These are phyloP conservation scores for Colletotrichum paranaense DNA, from an alignment of 2,329 filamentous ascomycete genomes.

Conservation along the genomic window DNA sequence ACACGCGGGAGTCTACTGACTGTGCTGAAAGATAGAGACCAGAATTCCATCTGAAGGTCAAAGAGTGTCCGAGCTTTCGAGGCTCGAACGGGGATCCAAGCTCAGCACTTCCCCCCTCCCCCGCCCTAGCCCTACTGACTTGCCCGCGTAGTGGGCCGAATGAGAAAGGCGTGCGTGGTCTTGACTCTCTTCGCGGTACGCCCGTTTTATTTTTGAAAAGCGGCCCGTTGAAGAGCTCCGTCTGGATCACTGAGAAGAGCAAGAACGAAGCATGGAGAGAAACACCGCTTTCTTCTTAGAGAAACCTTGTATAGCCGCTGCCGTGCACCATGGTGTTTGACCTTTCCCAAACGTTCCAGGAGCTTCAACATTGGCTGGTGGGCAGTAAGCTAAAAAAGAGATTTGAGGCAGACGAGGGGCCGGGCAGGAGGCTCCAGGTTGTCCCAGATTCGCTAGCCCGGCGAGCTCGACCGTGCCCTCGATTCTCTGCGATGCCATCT, in stretches of 20 bases:
- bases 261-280: slow-evolving; percentile 1
- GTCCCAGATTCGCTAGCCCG: neutral
- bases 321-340: slow-evolving; percentile 9
- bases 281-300: slow-evolving; percentile 16
- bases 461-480: neutral
- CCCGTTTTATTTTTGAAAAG: slow-evolving; percentile 8
- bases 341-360: neutral
- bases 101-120: neutral
- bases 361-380: neutral
- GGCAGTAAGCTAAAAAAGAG: neutral
- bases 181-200: slow-evolving; percentile 5
- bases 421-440: slow-evolving; percentile 6
- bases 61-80: slow-evolving; percentile 31
- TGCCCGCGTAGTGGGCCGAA: slow-evolving; percentile 3
- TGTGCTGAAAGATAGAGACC: neutral
- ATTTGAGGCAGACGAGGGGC: neutral
- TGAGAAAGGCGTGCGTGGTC: slow-evolving; percentile 7
- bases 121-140: neutral
- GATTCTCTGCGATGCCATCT: slow-evolving; percentile 14
- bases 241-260: neutral
- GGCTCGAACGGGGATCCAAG: slow-evolving; percentile 28
- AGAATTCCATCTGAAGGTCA: slow-evolving; percentile 15
- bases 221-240: neutral
- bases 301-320: slow-evolving; percentile 9
- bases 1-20: neutral